phyloP scores from a whole-genome alignment of 306 rosid genomes.

The Lathyrus oleraceus region DNA sequence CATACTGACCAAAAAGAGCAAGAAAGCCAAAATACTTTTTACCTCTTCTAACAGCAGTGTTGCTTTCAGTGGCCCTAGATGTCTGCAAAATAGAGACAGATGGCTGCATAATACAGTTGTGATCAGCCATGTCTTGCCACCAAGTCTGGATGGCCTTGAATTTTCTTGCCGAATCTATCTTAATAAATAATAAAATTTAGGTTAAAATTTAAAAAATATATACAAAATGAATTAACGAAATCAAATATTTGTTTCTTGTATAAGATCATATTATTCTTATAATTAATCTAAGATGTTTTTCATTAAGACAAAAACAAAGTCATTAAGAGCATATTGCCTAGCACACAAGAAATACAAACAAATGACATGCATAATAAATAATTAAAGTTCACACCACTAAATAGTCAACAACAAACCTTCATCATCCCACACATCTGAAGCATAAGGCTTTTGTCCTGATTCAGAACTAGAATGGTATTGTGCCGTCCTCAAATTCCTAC shows the following conservation, averaged over 20 bases:
- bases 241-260: slow-evolving; percentile 16
- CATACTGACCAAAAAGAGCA: neutral
- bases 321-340: neutral
- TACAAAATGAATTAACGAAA: neutral
- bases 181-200: slow-evolving; percentile 30
- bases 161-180: slow-evolving; percentile 67
- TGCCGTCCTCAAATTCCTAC: slow-evolving; percentile 46
- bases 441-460: slow-evolving; percentile 41
- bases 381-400: slow-evolving; percentile 18
- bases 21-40: slow-evolving; percentile 21
- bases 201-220: slow-evolving; percentile 9
- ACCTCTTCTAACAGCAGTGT: slow-evolving; percentile 50
- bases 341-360: slow-evolving; percentile 12
- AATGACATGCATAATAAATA: slow-evolving; percentile 15
- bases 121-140: slow-evolving; percentile 90
- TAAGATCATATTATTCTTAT: neutral
- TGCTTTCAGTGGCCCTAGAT: slow-evolving; percentile 33
- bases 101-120: slow-evolving; percentile 48
- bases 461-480: slow-evolving; percentile 47
- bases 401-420: slow-evolving; percentile 58
- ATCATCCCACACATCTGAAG: slow-evolving; percentile 35
- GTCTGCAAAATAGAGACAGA: slow-evolving; percentile 38
- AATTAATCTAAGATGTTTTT: neutral
- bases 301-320: neutral
- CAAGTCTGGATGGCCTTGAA: slow-evolving; percentile 87